These are phyloP conservation scores for Acanthamoeba sp. DNA, from an alignment of 208 protist species.

Conservation along the genomic window DNA sequence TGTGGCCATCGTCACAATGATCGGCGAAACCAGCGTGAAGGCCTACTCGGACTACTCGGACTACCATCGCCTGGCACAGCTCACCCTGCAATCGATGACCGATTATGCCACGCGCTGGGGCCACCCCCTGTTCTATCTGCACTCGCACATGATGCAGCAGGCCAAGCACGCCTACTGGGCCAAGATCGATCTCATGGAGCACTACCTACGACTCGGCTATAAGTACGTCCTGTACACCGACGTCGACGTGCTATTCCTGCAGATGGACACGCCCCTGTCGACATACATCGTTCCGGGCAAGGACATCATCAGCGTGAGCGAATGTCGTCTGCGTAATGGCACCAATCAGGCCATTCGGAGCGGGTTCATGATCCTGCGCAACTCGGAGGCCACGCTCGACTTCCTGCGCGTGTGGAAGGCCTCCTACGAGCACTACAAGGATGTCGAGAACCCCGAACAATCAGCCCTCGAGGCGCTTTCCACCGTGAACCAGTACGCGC, in stretches of 20 bases:
- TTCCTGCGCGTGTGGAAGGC: background rate
- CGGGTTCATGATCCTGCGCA: background rate
- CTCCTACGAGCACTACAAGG: background rate
- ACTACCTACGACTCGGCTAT: background rate
- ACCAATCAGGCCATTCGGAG: background rate
- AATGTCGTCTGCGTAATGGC: background rate
- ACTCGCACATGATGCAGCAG: background rate
- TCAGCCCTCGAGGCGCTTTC: background rate
- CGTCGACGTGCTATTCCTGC: constrained; percentile 1
- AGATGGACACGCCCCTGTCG: background rate
- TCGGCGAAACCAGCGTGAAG: background rate
- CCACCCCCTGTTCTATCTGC: background rate
- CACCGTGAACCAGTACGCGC: background rate
- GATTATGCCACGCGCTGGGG: background rate
- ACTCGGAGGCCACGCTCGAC: background rate
- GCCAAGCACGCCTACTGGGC: background rate
- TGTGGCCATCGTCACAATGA: background rate
- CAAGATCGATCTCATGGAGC: background rate
- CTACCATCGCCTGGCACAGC: background rate
- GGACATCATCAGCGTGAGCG: background rate
- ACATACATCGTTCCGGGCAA: background rate
- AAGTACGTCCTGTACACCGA: constrained; percentile 13
- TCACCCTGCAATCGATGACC: background rate
- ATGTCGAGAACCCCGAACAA: background rate
- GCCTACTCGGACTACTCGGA: background rate